Evolutionary conservation across 192 early-diverging fungal genomes (phyloP), one percentile per base, ranked within the genome.

Genomic region (Linnemannia zychae): DNA sequence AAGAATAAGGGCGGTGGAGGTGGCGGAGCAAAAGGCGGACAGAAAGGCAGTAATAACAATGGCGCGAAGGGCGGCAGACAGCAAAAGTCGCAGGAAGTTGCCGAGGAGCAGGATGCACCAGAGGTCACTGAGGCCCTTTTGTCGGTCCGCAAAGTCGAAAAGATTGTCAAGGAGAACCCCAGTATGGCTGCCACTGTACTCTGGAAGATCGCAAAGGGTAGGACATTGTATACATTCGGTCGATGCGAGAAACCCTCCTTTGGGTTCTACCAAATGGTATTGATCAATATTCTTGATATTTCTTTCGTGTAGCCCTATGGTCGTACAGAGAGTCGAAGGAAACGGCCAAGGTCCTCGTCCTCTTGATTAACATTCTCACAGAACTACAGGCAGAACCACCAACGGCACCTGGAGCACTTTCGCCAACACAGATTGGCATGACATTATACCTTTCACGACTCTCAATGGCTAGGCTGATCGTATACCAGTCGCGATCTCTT

Each of bases 181-280:
- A 72, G 78, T 11, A 81, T 82, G 77, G 85, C 88, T 5, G 85
- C 80, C 22, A 34, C 78, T 15, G 73, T 81, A 1, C 76, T 84
- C 48, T 89, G 85, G 85, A 84, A 84, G 49, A 77, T 89, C 16
- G 75, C 88, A 36, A 83, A 87, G 82, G 88, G 88, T 89, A 81
- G 33, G 44, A 4, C 3, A 46, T 24, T n/a, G 46, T 2, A 0
- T 24, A 46, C 11, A 2, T 34, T n/a, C 34, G 15, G 0, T n/a
- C 49, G 1, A 24, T 20, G 6, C n/a, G 4, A 24, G 34, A 31
- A 5, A 17, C 6, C 38, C 20, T 38, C 36, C 31, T 72, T 67
- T 65, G 1, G 38, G 18, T 66, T 79, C 22, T 68, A 9, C 20
- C 7, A 52, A 16, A 31, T 15, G 37, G 68, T 15, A 66, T 31